These are phyloP conservation scores for Hydnomerulius pinastri DNA, from an alignment of 768 basidiomycete species.

Conservation along the genomic window DNA sequence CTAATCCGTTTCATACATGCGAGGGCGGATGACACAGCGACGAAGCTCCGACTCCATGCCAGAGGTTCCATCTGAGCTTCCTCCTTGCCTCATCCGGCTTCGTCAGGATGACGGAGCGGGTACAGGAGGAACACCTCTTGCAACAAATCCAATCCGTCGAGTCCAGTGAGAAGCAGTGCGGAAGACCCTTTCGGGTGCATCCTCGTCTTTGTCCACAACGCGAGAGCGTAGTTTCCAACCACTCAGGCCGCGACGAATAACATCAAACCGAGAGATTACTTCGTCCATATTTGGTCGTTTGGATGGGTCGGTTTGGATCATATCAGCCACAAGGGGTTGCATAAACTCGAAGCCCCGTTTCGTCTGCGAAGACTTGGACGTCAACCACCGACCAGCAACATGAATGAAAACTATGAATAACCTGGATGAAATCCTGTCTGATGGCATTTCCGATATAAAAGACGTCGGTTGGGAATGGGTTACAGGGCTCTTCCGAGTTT, in stretches of 20 bases:
- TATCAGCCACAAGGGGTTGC: conserved; percentile 34
- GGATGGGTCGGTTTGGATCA: conserved; percentile 38
- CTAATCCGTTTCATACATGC: no score
- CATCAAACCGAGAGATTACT: conserved; percentile 32
- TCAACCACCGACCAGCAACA: conserved; percentile 2
- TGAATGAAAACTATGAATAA: conserved; percentile 12
- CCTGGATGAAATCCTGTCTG: conserved; percentile 10
- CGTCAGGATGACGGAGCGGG: conserved; percentile 8
- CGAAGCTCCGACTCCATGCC: no score
- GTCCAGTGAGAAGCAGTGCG: conserved; percentile 22
- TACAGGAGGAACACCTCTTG: conserved; percentile 18
- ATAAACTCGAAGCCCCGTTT: conserved; percentile 31
- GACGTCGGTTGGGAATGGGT: conserved; percentile 25
- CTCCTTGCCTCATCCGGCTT: background rate
- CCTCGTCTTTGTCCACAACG: conserved; percentile 6
- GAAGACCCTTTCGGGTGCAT: background rate
- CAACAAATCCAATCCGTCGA: conserved; percentile 21
- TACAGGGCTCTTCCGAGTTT: conserved; percentile 4
- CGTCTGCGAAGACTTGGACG: background rate
- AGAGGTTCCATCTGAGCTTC: no score
- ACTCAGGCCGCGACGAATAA: conserved; percentile 19
- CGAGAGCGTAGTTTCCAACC: conserved; percentile 32
- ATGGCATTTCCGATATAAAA: conserved; percentile 20
- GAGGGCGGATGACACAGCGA: no score
- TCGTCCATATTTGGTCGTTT: conserved; percentile 41